These are phyloP conservation scores for Magnaporthiopsis incrustans DNA, from an alignment of 2,329 filamentous ascomycete genomes.

Conservation along the genomic window DNA sequence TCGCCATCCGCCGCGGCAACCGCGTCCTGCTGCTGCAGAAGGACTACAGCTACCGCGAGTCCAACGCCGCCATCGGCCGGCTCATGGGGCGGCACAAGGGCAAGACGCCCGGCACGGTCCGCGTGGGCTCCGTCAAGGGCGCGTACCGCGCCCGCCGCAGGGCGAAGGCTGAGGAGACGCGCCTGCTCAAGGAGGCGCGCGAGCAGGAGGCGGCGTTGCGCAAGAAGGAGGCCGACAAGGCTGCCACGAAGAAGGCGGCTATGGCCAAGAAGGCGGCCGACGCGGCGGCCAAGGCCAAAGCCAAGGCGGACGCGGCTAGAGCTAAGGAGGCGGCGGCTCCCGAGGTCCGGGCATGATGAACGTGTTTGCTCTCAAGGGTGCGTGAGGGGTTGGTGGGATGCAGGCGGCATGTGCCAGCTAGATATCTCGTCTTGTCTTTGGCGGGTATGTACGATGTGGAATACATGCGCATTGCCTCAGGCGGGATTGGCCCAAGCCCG, in stretches of 20 bases:
- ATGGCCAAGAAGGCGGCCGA: slow-evolving; percentile 9
- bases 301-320: slow-evolving; percentile 1
- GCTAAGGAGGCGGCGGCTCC: neutral
- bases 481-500: too few species aligned
- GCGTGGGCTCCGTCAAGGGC: slow-evolving; percentile 40
- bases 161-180: slow-evolving; percentile 8
- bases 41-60: slow-evolving; percentile 53
- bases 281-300: slow-evolving; percentile 9
- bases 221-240: slow-evolving; percentile 16
- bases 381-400: neutral
- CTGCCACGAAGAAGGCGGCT: slow-evolving; percentile 13
- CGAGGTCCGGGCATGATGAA: neutral
- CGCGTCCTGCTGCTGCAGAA: slow-evolving; percentile 41
- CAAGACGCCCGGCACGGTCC: slow-evolving; percentile 34
- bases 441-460: neutral
- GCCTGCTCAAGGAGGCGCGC: slow-evolving; percentile 10
- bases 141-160: slow-evolving; percentile 28
- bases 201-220: slow-evolving; percentile 17
- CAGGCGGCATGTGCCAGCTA: neutral
- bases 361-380: too few species aligned
- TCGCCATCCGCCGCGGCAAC: slow-evolving; percentile 22
- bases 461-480: neutral
- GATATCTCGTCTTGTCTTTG: neutral
- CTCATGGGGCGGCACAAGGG: slow-evolving; percentile 43
- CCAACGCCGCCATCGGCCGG: slow-evolving; percentile 50